Base-by-base conservation (phyloP, 352 stramenopile genomes). In the Pythium insidiosum region DNA sequence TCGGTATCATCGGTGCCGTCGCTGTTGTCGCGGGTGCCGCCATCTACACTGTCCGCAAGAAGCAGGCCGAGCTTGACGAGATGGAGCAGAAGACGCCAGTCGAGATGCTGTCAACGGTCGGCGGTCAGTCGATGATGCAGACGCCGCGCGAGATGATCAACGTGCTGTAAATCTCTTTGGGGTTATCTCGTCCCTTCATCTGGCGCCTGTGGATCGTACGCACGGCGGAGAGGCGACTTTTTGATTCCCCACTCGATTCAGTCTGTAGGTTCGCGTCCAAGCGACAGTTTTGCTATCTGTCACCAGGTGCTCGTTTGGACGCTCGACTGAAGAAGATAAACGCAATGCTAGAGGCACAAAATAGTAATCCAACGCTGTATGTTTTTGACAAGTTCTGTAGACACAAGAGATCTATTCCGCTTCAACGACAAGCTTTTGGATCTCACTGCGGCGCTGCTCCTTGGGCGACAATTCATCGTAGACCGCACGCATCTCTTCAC, bases 71-170 rank as follows among this genome's bases (percentile, higher is more conserved):
- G 41, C 66, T 83, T 23, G 70, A 83, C 42, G 67, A 65, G 40
- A 60, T 76, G 51, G 70, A 79, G 40, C 60, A 56, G 58, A 83
- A 83, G 67, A 73, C 67, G 29, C 67, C 70, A 11, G 20, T n/a
- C n/a, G n/a, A n/a, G n/a, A n/a, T n/a, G n/a, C 9, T 33, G 28
- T 33, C 28, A 13, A 9, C 15, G 28, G 28, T 33, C 28, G 28
- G 28, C 28, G 28, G 15, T 9, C 9, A 33, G 9, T 33, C 28
- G 28, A 9, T 33, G 9, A 33, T 33, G 28, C 28, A 15, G 28
- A 33, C 28, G 28, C 28, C 28, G 28, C 28, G 28, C 9, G 9
- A 33, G 9, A 33, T 33, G 28, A 33, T 33, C 15, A 9, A 33
- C 28, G 28, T 33, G 34, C 34, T 45, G 20, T 45, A 45, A 20